Percentiles rank a stretch among this genome's conserved stretches.
These are phyloP conservation scores for Sporothrix sp. DNA, from an alignment of 2,329 filamentous ascomycete species.

Conservation along the genomic window DNA sequence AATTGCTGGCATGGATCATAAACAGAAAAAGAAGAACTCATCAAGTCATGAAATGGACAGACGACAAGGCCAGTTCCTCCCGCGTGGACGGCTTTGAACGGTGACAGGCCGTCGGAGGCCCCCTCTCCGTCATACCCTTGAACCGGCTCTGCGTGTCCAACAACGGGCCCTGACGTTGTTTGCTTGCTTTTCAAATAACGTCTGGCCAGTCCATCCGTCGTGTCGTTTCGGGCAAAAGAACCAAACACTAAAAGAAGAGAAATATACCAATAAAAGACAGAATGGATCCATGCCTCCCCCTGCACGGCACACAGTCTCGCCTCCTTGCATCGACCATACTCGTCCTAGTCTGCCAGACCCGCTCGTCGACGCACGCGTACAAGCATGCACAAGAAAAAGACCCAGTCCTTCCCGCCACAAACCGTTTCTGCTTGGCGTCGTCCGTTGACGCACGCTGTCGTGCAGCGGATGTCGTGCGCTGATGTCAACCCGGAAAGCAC, in stretches of 20 bases:
- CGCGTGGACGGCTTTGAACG: too few relatives aligned
- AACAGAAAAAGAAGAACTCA: background rate
- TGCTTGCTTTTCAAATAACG: background rate
- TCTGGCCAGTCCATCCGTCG: background rate
- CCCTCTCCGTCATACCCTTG: too few relatives aligned
- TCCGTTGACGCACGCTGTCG: background rate
- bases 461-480: background rate
- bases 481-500: background rate
- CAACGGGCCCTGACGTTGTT: background rate
- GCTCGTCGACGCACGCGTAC: background rate
- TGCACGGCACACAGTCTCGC: background rate
- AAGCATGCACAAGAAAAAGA: background rate
- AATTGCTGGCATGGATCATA: background rate
- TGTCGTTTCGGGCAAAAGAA: background rate
- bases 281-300: background rate
- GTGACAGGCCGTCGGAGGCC: too few relatives aligned
- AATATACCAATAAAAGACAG: background rate
- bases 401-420: background rate
- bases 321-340: slow-evolving; percentile 3
- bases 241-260: background rate
- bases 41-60: background rate
- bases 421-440: background rate
- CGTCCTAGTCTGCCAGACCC: too few relatives aligned
- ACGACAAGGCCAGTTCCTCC: background rate
- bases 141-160: background rate